Base-by-base conservation (phyloP, 495 filamentous ascomycete genomes). In the Penicillium canariense region DNA sequence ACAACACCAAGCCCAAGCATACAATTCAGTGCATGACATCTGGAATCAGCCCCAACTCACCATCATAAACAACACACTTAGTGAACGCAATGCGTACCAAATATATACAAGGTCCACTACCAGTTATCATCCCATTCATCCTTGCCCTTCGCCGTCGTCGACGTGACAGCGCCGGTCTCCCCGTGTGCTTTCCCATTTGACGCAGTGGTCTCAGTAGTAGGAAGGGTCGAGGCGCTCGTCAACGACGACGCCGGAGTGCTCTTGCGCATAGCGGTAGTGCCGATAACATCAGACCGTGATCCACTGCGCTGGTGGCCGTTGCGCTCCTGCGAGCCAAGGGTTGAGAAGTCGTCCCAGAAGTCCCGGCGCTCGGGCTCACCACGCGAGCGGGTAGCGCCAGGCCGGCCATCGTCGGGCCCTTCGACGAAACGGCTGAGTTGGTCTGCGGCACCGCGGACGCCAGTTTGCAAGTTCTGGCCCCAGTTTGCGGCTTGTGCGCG, bases 301-400 rank as follows among this genome's bases (percentile, higher is more conserved):
- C 56, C 52, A 26, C 54, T 66, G 10, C 68, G 55, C 4, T 63
- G 67, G 39, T 75, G 70, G 7, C 68, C 65, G 59, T 78, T 44
- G 60, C 68, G 74, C 2, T 82, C 80, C 22, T 77, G 69, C 31
- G 68, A 71, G 0, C 83, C 81, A 53, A 92, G 81, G 20, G 84
- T 81, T 14, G 73, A 67, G 48, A 86, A 83, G 55, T 82, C 80
- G 71, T 97, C 95, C 95, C 94, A 98, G 71, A 98, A 98, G 34
- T 89, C 88, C 58, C 85, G 84, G 68, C 85, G 88, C 47, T 88
- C 86, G 15, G 80, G 81, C 61, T 88, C 81, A 71, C 73, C 73
- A 26, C 52, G 54, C 17, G 55, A 47, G 17, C 44, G 52, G 15
- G 43, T 15, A 8, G 4, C 43, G 8, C 52, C 30, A 54, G 53